Percentiles rank a stretch among this genome's conserved stretches.
These are phyloP conservation scores for Clarireedia paspali DNA, from an alignment of 2,329 filamentous ascomycete genomes.

Conservation along the genomic window DNA sequence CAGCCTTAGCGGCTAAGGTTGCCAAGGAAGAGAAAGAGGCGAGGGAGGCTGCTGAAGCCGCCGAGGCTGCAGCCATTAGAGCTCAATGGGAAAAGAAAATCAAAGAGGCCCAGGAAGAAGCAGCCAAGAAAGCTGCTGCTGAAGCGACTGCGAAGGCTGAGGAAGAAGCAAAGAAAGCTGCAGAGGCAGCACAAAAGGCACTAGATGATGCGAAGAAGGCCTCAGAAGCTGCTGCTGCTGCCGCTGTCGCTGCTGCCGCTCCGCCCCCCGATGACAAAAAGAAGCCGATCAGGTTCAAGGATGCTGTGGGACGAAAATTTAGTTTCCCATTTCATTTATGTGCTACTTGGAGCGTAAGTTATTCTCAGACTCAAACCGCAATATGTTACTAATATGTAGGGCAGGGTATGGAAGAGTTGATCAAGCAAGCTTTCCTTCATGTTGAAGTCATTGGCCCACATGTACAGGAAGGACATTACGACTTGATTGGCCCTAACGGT, in stretches of 20 bases:
- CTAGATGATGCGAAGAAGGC: slow-evolving; percentile 39
- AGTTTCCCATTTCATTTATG: slow-evolving; percentile 85
- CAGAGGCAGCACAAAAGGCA: slow-evolving; percentile 39
- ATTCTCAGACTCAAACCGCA: slow-evolving; percentile 1
- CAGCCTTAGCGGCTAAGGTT: slow-evolving; percentile 3
- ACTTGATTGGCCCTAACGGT: slow-evolving; percentile 69
- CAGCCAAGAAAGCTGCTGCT: slow-evolving; percentile 21
- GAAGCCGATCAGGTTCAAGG: slow-evolving; percentile 78
- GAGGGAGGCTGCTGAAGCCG: slow-evolving; percentile 22
- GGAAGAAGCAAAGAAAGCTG: slow-evolving; percentile 37
- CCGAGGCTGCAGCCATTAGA: slow-evolving; percentile 35
- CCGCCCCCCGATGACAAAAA: slow-evolving; percentile 33
- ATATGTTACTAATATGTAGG: slow-evolving; percentile 18
- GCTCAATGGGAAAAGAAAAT: slow-evolving; percentile 40
- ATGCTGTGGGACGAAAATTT: slow-evolving; percentile 85
- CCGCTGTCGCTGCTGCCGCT: slow-evolving; percentile 34
- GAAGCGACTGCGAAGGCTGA: slow-evolving; percentile 25
- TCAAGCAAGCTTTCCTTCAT: slow-evolving; percentile 77
- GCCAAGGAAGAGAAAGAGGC: slow-evolving; percentile 26
- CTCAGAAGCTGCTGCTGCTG: slow-evolving; percentile 19
- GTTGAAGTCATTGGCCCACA: slow-evolving; percentile 70
- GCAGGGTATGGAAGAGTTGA: slow-evolving; percentile 81
- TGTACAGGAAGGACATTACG: slow-evolving; percentile 72
- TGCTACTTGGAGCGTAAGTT: slow-evolving; percentile 70
- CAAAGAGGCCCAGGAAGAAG: slow-evolving; percentile 18